These are phyloP conservation scores for Ustilago cynodontis DNA, from an alignment of 1,284 basidiomycete species.

Conservation along the genomic window DNA sequence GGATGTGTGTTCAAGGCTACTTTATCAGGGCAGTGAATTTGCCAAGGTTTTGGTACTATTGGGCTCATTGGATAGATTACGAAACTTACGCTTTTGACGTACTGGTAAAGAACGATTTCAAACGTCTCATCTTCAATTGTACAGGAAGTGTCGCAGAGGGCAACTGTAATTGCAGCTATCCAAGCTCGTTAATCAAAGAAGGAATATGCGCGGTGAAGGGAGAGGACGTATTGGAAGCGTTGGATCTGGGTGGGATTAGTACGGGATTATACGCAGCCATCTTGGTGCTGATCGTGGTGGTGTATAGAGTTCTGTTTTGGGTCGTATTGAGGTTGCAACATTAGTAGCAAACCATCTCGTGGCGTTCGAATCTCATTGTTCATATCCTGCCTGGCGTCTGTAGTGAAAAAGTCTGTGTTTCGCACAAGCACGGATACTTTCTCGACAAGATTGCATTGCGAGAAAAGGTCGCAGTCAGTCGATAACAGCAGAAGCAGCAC, in stretches of 20 bases:
- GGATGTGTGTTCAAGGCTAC: constrained; percentile 73
- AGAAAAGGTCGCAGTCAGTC: constrained; percentile 4
- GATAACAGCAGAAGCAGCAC: constrained; percentile 14
- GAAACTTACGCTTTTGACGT: constrained; percentile 73
- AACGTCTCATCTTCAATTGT: constrained; percentile 73
- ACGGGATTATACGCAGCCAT: constrained; percentile 67
- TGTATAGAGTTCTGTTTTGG: constrained; percentile 67
- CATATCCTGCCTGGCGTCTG: background rate
- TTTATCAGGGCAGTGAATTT: constrained; percentile 73
- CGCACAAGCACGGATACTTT: no score
- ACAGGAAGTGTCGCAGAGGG: constrained; percentile 58
- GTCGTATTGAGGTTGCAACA: constrained; percentile 39
- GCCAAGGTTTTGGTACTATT: constrained; percentile 76
- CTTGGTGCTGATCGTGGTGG: constrained; percentile 28
- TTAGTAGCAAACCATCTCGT: no score
- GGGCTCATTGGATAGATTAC: constrained; percentile 73
- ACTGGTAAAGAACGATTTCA: constrained; percentile 74
- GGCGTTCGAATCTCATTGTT: no score
- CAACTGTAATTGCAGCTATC: constrained; percentile 31
- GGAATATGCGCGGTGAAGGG: constrained; percentile 41
- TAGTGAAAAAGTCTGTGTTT: background rate
- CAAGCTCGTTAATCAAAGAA: constrained; percentile 22
- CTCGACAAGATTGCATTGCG: no score
- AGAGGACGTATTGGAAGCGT: constrained; percentile 45
- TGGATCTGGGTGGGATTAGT: constrained; percentile 51